phyloP scores from a whole-genome alignment of 805 yeast species.

The Pichia heedii region DNA sequence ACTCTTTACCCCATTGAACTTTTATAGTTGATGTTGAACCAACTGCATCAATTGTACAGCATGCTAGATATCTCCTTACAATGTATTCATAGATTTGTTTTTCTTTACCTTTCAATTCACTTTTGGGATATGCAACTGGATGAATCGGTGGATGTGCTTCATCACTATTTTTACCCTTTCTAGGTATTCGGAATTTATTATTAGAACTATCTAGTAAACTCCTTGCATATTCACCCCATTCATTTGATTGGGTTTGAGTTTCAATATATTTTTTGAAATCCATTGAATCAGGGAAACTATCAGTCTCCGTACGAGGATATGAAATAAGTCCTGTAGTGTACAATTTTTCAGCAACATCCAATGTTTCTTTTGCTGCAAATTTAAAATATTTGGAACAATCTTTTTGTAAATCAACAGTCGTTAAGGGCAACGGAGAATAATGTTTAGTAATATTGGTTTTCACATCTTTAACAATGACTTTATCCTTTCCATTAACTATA shows the following conservation, averaged over 20 bases:
- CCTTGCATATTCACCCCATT: conserved; percentile 70
- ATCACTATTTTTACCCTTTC: conserved; percentile 80
- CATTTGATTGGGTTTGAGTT: conserved; percentile 45
- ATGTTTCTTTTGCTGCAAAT: conserved; percentile 69
- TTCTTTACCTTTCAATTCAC: conserved; percentile 36
- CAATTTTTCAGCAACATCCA: conserved; percentile 72
- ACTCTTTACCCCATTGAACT: conserved; percentile 71
- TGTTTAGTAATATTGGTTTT: conserved; percentile 59
- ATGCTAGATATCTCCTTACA: conserved; percentile 78
- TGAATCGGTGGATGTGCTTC: conserved; percentile 98
- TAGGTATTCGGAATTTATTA: conserved; percentile 51
- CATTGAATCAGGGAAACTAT: conserved; percentile 69
- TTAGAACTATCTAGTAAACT: conserved; percentile 27
- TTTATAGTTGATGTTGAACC: conserved; percentile 60
- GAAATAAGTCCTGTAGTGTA: conserved; percentile 83
- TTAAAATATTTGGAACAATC: conserved; percentile 69
- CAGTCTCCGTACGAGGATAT: conserved; percentile 97
- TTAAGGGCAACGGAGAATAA: conserved; percentile 80
- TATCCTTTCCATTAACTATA: conserved; percentile 32
- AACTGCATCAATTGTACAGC: conserved; percentile 84
- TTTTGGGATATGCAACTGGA: conserved; percentile 36
- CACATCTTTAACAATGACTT: conserved; percentile 43
- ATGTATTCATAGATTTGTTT: conserved; percentile 78
- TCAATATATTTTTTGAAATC: conserved; percentile 53
- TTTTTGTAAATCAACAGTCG: conserved; percentile 90